Base-by-base conservation (phyloP, 257 asterid genomes). In the Solanum commersonii region DNA sequence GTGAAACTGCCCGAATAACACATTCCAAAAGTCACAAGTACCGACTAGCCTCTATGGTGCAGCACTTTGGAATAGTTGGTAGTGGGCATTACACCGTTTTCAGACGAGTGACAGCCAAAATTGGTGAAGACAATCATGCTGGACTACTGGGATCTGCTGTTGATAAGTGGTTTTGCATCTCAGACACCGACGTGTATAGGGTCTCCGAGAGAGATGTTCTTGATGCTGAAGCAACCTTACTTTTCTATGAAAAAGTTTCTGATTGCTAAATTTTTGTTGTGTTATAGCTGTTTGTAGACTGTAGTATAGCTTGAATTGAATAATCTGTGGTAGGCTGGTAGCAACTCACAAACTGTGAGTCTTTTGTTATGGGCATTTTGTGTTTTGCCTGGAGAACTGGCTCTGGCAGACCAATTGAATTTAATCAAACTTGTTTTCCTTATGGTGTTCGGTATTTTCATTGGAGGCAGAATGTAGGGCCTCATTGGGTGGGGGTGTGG, bases 71-170 rank as follows among this genome's bases (percentile, higher is more conserved):
- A 68, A 89, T 84, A 52, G 93, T 93, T 34, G 96, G 94, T 89
- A 89, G 94, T 9, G 99, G 99, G 56, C 99, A 97, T 90, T 97
- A 97, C 94, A 94, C 90, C 8, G 96, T 97, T 83, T 95, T 93
- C 93, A 92, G 98, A 87, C 95, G 92, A 91, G 98, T 92, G 85
- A 90, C 83, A 12, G 92, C 91, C 33, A 92, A 88, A 77, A 44
- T 91, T 46, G 91, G 93, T 6, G 91, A 91, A 35, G 98, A 92
- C 22, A 94, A 92, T 87, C 91, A 93, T 29, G 89, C 89, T 38
- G 93, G 86, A 40, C 90, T 93, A 27, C 82, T 92, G 71, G 96
- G 91, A 90, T 93, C 96, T 35, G 86, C 90, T 13, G 84, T 87
- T 12, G 95, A 92, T 86, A 94, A 93, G 77, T 97, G 99, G 99